Evolutionary conservation across 2,329 filamentous ascomycete species (phyloP).

Genomic region (Dactylellina cionopaga): DNA sequence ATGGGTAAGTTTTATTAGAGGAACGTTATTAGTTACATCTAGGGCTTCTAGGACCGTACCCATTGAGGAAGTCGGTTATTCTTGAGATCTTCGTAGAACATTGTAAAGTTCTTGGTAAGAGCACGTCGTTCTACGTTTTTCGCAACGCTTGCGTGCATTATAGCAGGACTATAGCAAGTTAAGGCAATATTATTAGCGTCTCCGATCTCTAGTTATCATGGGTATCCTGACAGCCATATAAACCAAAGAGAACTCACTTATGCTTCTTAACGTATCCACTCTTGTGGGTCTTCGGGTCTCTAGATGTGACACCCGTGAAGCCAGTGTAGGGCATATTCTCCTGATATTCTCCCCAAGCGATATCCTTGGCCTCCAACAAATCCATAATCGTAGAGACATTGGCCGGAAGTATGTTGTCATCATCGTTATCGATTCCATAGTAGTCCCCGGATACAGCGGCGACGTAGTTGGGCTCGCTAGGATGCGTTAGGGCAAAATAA

Average conservation of each 20-base stretch:
- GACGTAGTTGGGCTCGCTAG: constrained; percentile 80
- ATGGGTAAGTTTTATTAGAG: neutral
- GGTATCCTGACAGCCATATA: neutral
- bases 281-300: constrained; percentile 72
- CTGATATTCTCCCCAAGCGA: constrained; percentile 78
- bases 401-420: constrained; percentile 68
- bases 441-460: constrained; percentile 75
- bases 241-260: constrained; percentile 64
- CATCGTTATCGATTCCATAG: constrained; percentile 77
- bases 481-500: constrained; percentile 74
- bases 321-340: constrained; percentile 81
- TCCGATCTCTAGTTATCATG: no score
- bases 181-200: constrained; percentile 1
- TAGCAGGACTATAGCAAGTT: constrained; percentile 63
- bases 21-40: neutral
- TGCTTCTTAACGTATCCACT: constrained; percentile 88
- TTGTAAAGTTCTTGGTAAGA: constrained; percentile 77
- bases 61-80: constrained; percentile 75
- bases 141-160: constrained; percentile 74
- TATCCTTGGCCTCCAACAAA: constrained; percentile 71
- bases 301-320: constrained; percentile 72
- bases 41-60: constrained; percentile 58
- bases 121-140: constrained; percentile 69
- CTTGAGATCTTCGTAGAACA: constrained; percentile 75
- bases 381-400: constrained; percentile 76